Percentiles rank a stretch among this genome's conserved stretches.
Evolutionary conservation across 2,329 filamentous ascomycete species (phyloP).

Genomic region (Cladosporium oxysporum): DNA sequence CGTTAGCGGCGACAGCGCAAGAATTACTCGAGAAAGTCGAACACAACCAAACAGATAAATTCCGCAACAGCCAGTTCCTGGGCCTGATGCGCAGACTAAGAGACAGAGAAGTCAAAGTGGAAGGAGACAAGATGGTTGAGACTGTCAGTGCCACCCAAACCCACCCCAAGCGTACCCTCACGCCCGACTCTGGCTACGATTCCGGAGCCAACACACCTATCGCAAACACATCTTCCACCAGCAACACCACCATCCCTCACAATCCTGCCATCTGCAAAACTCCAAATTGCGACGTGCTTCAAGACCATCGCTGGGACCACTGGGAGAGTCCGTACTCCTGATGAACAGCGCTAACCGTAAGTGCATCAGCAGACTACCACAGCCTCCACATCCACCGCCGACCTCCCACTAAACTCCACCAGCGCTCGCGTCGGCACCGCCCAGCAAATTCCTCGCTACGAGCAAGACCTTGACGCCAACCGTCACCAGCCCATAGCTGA

Average conservation of each 20-base stretch:
- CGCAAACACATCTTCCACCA: slow-evolving; percentile 3
- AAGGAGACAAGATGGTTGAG: slow-evolving; percentile 68
- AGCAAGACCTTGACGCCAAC: slow-evolving; percentile 34
- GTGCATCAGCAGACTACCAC: slow-evolving; percentile 29
- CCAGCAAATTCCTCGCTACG: slow-evolving; percentile 28
- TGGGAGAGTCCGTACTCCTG: slow-evolving; percentile 37
- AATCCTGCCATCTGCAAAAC: slow-evolving; percentile 18
- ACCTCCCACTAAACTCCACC: slow-evolving; percentile 31
- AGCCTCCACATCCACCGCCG: slow-evolving; percentile 27
- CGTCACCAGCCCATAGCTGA: slow-evolving; percentile 25
- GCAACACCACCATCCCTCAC: slow-evolving; percentile 15
- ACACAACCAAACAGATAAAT: slow-evolving; percentile 70
- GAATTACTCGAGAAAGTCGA: slow-evolving; percentile 69
- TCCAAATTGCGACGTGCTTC: slow-evolving; percentile 19
- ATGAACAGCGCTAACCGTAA: slow-evolving; percentile 32
- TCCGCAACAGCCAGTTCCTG: slow-evolving; percentile 75
- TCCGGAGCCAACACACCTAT: slow-evolving; percentile 25
- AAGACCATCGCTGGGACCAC: slow-evolving; percentile 36
- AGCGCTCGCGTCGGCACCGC: slow-evolving; percentile 28
- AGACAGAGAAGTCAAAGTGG: slow-evolving; percentile 69
- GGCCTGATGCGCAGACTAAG: slow-evolving; percentile 74
- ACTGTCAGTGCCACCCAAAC: slow-evolving; percentile 39
- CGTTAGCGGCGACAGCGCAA: slow-evolving; percentile 70
- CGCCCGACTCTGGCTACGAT: slow-evolving; percentile 26
- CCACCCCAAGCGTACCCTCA: slow-evolving; percentile 24